Conservation (phyloP, 306 rosid species). For the Castanea sativa region DNA sequence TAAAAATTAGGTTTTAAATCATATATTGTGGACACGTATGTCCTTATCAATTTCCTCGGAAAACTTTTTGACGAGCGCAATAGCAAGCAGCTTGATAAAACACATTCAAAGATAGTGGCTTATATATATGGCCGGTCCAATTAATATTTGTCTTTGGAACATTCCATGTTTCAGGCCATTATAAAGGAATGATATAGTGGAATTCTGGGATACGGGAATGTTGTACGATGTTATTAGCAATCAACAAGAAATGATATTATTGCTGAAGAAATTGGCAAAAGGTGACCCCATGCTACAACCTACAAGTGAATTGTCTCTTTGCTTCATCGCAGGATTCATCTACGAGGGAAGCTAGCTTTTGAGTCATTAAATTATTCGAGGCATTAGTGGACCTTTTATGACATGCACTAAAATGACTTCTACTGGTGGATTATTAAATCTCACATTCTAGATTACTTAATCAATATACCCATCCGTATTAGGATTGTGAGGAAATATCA, state of each 20-base stretch:
- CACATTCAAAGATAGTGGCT: conserved; percentile 12
- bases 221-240: neutral
- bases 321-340: neutral
- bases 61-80: conserved; percentile 44
- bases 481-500: too few relatives aligned
- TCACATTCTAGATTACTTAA: neutral
- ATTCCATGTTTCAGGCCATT: conserved; percentile 1
- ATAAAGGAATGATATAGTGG: neutral
- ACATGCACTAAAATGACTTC: neutral
- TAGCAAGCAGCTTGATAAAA: conserved; percentile 14
- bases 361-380: neutral
- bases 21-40: conserved; percentile 32
- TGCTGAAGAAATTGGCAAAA: too few relatives aligned
- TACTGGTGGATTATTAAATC: neutral
- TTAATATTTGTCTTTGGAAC: conserved; percentile 15
- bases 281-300: too few relatives aligned
- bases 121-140: conserved; percentile 26
- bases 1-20: neutral
- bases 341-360: neutral
- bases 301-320: neutral
- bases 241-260: neutral
- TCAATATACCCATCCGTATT: too few relatives aligned
- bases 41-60: conserved; percentile 11
- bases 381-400: neutral
- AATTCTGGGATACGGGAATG: neutral